A percentile compares a stretch with the other conserved stretches of the same genome.
Evolutionary conservation across 176 grass and related monocot species (phyloP).

Genomic region (Miscanthus lutarioriparius): DNA sequence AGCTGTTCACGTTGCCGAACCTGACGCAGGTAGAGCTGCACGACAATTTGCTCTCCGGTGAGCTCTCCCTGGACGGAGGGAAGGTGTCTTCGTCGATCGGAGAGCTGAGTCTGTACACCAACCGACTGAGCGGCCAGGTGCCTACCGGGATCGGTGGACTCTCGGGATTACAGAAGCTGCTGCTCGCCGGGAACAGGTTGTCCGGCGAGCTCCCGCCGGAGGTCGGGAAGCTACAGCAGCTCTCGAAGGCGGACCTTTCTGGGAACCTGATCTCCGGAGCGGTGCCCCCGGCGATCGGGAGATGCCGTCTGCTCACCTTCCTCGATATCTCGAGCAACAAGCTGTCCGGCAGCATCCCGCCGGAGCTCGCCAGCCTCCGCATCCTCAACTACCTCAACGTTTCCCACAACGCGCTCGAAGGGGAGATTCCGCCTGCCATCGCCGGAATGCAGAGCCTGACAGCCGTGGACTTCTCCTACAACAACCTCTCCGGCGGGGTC

Average conservation of each 20-base stretch:
- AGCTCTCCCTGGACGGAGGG: slow-evolving; percentile 46
- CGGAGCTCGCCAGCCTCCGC: slow-evolving; percentile 46
- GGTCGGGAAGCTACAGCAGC: slow-evolving; percentile 63
- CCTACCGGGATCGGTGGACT: slow-evolving; percentile 63
- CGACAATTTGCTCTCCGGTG: slow-evolving; percentile 74
- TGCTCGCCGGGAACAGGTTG: slow-evolving; percentile 59
- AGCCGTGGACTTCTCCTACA: slow-evolving; percentile 85
- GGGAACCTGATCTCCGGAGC: slow-evolving; percentile 56
- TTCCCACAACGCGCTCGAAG: slow-evolving; percentile 63
- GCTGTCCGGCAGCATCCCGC: slow-evolving; percentile 64
- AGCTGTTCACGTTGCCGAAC: slow-evolving; percentile 67
- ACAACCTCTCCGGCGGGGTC: slow-evolving; percentile 71
- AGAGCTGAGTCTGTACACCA: slow-evolving; percentile 74
- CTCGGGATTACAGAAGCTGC: slow-evolving; percentile 74
- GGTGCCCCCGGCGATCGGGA: slow-evolving; percentile 57
- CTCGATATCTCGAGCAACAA: slow-evolving; percentile 74
- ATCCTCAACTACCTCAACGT: slow-evolving; percentile 95
- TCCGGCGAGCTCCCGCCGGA: slow-evolving; percentile 57
- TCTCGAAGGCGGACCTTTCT: slow-evolving; percentile 77
- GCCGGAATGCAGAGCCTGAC: slow-evolving; percentile 93
- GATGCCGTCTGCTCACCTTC: slow-evolving; percentile 68
- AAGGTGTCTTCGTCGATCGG: slow-evolving; percentile 61
- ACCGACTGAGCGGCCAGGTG: slow-evolving; percentile 55
- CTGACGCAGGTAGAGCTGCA: slow-evolving; percentile 91
- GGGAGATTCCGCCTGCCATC: slow-evolving; percentile 62